Conservation (phyloP, 306 rosid genomes). For the Acacia acuminata region DNA sequence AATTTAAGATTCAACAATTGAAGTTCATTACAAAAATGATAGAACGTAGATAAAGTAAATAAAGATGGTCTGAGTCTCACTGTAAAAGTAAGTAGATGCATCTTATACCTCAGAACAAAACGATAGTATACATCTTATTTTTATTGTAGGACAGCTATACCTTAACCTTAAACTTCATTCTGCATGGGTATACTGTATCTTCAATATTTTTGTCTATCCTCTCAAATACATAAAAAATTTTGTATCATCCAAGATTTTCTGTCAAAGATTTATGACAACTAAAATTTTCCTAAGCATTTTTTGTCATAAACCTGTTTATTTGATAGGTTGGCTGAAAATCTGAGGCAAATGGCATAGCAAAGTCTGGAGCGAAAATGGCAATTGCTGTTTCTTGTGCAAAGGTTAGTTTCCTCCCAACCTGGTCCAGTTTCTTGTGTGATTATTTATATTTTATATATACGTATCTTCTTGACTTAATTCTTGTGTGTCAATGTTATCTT, state of each 20-base stretch:
- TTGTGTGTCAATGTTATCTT: neutral
- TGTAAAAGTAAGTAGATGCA: conserved; percentile 10
- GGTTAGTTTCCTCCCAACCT: conserved; percentile 46
- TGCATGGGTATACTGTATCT: neutral
- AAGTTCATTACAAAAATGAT: conserved; percentile 22
- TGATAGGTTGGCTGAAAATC: conserved; percentile 92
- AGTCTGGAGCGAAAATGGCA: conserved; percentile 96
- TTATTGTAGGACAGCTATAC: neutral
- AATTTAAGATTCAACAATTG: conserved; percentile 5
- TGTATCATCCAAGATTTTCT: neutral
- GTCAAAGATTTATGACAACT: neutral
- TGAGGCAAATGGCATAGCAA: conserved; percentile 94
- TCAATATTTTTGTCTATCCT: conserved; percentile 1
- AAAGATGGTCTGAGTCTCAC: too few relatives aligned
- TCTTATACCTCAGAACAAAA: conserved; percentile 2
- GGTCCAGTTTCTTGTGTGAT: neutral
- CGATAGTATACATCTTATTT: neutral
- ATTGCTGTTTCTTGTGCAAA: conserved; percentile 99
- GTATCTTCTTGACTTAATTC: neutral
- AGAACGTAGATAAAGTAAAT: neutral
- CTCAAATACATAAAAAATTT: neutral
- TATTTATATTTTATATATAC: neutral
- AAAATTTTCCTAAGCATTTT: conserved; percentile 9
- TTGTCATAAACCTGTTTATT: conserved; percentile 13
- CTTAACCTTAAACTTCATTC: conserved; percentile 15